Conservation (phyloP, 2,329 filamentous ascomycete species). For the Botrytis porri region DNA sequence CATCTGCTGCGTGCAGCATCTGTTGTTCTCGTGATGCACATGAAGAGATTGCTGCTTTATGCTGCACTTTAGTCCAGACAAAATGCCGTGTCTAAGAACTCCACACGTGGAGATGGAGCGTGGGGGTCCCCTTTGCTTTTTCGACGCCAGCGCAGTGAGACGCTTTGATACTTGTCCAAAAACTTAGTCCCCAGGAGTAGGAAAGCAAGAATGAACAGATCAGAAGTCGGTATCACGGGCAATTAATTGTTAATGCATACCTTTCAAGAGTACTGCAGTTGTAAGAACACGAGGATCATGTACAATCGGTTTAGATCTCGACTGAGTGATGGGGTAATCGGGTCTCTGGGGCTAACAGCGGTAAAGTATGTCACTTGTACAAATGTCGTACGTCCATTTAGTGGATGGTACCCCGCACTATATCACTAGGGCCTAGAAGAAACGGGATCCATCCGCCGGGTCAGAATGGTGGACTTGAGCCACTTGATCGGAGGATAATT, state of each 20-base stretch:
- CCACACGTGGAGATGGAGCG: background rate
- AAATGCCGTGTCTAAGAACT: background rate
- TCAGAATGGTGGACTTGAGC: background rate
- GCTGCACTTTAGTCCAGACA: background rate
- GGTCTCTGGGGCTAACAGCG: background rate
- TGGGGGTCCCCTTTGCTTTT: slow-evolving; percentile 2
- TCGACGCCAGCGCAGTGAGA: background rate
- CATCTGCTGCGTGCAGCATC: slow-evolving; percentile 19
- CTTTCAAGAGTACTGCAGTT: background rate
- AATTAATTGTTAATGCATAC: background rate
- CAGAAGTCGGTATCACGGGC: background rate
- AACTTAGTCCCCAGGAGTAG: background rate
- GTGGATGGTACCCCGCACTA: slow-evolving; percentile 8
- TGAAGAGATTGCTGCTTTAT: slow-evolving; percentile 19
- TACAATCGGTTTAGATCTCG: slow-evolving; percentile 14
- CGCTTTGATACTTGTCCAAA: slow-evolving; percentile 7
- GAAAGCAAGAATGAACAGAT: slow-evolving; percentile 1
- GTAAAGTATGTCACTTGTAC: slow-evolving; percentile 13
- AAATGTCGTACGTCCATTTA: background rate
- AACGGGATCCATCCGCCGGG: slow-evolving; percentile 3
- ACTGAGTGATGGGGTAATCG: slow-evolving; percentile 11
- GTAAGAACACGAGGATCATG: background rate
- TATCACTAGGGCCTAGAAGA: background rate
- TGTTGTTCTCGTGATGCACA: slow-evolving; percentile 19
- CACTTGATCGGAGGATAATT: background rate